phyloP scores from a whole-genome alignment of 2,329 filamentous ascomycete genomes.

The Aspergillus clavatus region DNA sequence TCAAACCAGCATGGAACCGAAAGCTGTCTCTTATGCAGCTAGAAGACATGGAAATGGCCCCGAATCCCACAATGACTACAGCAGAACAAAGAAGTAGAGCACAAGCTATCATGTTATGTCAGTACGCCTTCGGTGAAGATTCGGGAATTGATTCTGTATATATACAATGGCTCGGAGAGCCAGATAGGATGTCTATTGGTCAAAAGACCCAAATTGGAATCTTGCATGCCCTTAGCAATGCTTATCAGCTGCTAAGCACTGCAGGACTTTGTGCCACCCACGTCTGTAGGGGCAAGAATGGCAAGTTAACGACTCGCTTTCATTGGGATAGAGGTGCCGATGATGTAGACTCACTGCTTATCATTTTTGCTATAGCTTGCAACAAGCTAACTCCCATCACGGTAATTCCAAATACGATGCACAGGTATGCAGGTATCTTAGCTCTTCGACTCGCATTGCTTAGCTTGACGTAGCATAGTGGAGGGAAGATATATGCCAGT shows the following conservation, averaged over 20 bases:
- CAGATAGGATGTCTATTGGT: not conserved
- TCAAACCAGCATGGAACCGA: too few relatives aligned
- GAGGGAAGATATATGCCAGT: slow-evolving; percentile 90
- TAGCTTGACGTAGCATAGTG: slow-evolving; percentile 90
- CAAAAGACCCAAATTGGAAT: not conserved
- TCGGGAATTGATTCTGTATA: slow-evolving; percentile 1
- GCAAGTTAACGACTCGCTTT: slow-evolving; percentile 9
- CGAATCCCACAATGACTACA: not conserved
- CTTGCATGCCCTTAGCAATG: not conserved
- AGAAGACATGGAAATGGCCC: too few relatives aligned
- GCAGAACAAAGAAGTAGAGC: too few relatives aligned
- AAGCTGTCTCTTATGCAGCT: too few relatives aligned
- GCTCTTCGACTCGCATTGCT: slow-evolving; percentile 72
- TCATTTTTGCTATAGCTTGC: slow-evolving; percentile 66
- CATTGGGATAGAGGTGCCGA: not conserved
- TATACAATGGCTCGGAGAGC: slow-evolving; percentile 4
- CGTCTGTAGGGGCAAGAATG: slow-evolving; percentile 21
- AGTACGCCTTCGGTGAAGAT: not conserved
- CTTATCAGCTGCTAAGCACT: slow-evolving; percentile 13
- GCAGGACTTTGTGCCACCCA: slow-evolving; percentile 32
- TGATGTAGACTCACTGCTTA: slow-evolving; percentile 34
- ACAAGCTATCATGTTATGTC: too few relatives aligned
- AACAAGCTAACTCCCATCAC: slow-evolving; percentile 80
- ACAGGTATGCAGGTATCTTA: slow-evolving; percentile 64
- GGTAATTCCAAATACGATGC: slow-evolving; percentile 69